Evolutionary conservation across 169 alveolate genomes (phyloP).

Genomic region (Plasmodium ovale): DNA sequence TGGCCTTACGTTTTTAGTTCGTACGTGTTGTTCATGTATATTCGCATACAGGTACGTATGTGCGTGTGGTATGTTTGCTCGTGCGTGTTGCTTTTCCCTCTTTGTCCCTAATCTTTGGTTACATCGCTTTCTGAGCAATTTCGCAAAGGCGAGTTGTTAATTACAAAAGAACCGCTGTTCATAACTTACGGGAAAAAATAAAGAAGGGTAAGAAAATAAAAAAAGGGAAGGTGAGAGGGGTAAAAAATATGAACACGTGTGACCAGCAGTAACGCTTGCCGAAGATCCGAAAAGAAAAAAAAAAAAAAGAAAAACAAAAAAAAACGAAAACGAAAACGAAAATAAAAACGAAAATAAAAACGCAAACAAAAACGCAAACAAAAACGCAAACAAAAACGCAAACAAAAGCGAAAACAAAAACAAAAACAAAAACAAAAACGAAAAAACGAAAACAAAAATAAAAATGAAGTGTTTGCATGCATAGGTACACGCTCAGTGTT

Average conservation of each 20-base stretch:
- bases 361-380: background rate
- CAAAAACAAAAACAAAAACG: too few relatives aligned
- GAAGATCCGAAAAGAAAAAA: background rate
- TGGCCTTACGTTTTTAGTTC: background rate
- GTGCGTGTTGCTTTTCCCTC: too few relatives aligned
- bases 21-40: background rate
- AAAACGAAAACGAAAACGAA: background rate
- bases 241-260: too few relatives aligned
- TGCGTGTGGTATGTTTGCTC: too few relatives aligned
- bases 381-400: too few relatives aligned
- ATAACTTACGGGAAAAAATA: background rate
- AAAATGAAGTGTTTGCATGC: too few relatives aligned
- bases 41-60: background rate
- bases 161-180: too few relatives aligned
- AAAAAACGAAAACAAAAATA: too few relatives aligned
- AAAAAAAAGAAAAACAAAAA: background rate
- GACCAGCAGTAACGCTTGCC: background rate
- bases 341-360: background rate
- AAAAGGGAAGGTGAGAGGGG: background rate
- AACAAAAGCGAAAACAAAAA: too few relatives aligned
- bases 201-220: too few relatives aligned
- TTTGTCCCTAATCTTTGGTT: too few relatives aligned
- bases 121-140: background rate
- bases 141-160: background rate
- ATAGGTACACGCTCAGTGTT: too few relatives aligned